Evolutionary conservation across 257 asterid genomes (phyloP).

Genomic region (Solanum medicagineum): DNA sequence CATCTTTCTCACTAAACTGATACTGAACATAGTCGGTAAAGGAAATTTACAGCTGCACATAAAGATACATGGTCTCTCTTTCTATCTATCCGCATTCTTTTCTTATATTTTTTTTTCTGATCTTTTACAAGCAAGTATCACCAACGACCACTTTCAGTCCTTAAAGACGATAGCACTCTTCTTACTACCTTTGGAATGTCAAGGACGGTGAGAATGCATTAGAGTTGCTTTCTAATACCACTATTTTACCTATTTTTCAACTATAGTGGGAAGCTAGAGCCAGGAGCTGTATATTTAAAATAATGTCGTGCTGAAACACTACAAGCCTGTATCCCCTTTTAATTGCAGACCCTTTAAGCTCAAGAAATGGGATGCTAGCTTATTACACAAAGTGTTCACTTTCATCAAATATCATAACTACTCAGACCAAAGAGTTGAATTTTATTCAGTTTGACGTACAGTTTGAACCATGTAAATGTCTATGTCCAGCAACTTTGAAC

Average conservation of each 20-base stretch:
- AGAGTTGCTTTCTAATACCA: not conserved
- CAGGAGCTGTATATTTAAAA: not conserved
- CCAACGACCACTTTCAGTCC: not conserved
- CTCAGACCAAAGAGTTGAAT: not conserved
- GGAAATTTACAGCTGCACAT: not conserved
- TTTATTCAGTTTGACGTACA: not conserved
- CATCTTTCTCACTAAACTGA: not conserved
- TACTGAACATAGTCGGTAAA: not conserved
- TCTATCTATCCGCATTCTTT: not conserved
- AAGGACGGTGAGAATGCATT: not conserved
- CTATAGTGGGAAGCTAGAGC: not conserved
- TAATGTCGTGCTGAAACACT: not conserved
- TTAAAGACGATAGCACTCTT: not conserved
- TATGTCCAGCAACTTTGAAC: not conserved
- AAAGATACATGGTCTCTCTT: not conserved
- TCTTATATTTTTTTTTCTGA: not conserved
- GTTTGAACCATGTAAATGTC: not conserved
- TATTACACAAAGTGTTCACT: not conserved
- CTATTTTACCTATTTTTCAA: not conserved
- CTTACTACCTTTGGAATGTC: not conserved
- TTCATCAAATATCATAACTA: not conserved
- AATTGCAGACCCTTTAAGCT: not conserved
- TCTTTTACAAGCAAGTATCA: not conserved
- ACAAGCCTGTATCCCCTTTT: not conserved
- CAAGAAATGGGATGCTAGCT: not conserved